phyloP scores from a whole-genome alignment of 495 filamentous ascomycete genomes.

The Ramalina intermedia region DNA sequence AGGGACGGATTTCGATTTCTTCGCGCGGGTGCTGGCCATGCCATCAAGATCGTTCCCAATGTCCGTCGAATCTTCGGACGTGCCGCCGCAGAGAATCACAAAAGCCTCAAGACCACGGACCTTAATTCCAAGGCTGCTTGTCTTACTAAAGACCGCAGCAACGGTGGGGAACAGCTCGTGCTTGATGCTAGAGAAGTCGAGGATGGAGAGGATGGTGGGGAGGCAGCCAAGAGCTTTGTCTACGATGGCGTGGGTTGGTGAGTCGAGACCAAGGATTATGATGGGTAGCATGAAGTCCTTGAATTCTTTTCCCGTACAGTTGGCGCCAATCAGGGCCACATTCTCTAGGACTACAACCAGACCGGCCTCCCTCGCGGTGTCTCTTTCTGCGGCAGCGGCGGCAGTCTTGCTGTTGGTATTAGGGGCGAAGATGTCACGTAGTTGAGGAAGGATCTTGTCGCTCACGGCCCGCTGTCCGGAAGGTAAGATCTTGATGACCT shows the following conservation, averaged over 20 bases:
- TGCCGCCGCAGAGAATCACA: conserved; percentile 71
- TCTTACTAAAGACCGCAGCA: conserved; percentile 77
- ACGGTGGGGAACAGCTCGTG: conserved; percentile 89
- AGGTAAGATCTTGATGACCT: conserved; percentile 62
- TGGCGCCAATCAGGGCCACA: conserved; percentile 54
- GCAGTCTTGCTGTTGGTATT: conserved; percentile 12
- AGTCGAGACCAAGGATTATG: conserved; percentile 66
- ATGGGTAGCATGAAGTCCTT: conserved; percentile 82
- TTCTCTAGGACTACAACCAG: conserved; percentile 82
- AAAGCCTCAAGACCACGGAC: conserved; percentile 83
- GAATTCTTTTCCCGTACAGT: conserved; percentile 81
- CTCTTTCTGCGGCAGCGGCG: conserved; percentile 48
- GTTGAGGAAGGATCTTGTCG: conserved; percentile 66
- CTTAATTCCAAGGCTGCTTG: conserved; percentile 86
- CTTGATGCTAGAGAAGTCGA: conserved; percentile 93
- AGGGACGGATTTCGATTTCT: conserved; percentile 33
- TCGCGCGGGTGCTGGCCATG: conserved; percentile 27
- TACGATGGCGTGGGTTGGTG: conserved; percentile 71
- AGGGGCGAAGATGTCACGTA: conserved; percentile 68
- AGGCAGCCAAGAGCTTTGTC: conserved; percentile 69
- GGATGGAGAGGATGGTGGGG: conserved; percentile 56
- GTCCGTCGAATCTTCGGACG: conserved; percentile 23
- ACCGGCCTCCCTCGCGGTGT: conserved; percentile 73
- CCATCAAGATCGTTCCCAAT: conserved; percentile 60
- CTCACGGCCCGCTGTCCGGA: conserved; percentile 62